Percentiles rank a stretch among this genome's conserved stretches.
These are phyloP conservation scores for Glycine soja DNA, from an alignment of 306 rosid genomes.

Conservation along the genomic window DNA sequence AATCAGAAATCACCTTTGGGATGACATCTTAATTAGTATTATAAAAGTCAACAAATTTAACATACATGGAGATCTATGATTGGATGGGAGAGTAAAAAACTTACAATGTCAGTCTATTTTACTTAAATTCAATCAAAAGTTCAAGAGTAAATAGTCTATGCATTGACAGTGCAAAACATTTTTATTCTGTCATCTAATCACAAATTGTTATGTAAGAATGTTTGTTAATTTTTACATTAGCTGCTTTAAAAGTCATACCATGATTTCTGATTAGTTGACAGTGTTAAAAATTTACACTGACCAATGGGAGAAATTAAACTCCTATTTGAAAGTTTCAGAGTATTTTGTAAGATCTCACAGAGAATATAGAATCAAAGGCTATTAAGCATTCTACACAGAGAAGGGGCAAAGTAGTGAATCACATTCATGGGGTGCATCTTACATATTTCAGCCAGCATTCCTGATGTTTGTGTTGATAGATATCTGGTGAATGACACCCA, in stretches of 20 bases:
- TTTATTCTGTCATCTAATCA: neutral
- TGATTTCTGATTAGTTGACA: neutral
- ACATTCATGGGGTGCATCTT: constrained; percentile 45
- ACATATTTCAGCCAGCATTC: constrained; percentile 98
- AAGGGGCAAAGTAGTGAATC: constrained; percentile 7
- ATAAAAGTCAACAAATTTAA: neutral
- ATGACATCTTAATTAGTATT: neutral
- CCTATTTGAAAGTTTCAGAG: constrained; percentile 4
- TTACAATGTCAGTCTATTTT: neutral
- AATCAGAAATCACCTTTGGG: neutral
- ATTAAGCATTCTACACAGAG: neutral
- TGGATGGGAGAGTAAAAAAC: neutral
- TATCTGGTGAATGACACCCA: constrained; percentile 94
- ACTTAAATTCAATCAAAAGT: neutral
- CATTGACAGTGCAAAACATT: too few relatives aligned
- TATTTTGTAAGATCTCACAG: neutral
- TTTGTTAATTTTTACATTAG: neutral
- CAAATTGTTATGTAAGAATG: neutral
- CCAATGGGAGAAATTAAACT: neutral
- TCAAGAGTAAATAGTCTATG: too few relatives aligned
- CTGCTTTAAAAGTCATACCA: neutral
- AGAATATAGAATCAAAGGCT: neutral
- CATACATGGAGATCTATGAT: neutral
- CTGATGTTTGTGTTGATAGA: constrained; percentile 74
- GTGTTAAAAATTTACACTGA: neutral